These are phyloP conservation scores for Sequoiadendron giganteum DNA, from an alignment of 75 land plant species.

Conservation along the genomic window DNA sequence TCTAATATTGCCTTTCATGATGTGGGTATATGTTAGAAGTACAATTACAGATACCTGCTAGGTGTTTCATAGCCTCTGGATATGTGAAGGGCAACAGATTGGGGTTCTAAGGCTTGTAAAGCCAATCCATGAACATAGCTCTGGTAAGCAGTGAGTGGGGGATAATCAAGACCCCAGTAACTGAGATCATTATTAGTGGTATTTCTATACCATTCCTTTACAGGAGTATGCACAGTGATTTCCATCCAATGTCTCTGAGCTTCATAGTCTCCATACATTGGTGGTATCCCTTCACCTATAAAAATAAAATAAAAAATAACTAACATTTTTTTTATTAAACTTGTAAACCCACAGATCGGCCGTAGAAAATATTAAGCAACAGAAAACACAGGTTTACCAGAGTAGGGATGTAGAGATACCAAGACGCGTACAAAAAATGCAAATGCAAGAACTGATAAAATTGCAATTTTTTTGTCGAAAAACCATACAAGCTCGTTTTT, in stretches of 20 bases:
- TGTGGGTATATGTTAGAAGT: background rate
- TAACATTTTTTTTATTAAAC: background rate
- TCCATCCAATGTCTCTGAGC: conserved; percentile 99
- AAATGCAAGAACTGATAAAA: conserved; percentile 23
- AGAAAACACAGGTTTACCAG: conserved; percentile 29
- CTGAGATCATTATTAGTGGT: conserved; percentile 71
- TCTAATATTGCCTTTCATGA: background rate
- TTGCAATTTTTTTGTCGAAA: background rate
- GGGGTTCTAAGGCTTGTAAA: conserved; percentile 47
- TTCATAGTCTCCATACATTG: conserved; percentile 94
- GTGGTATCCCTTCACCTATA: conserved; percentile 69
- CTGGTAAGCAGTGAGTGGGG: conserved; percentile 97
- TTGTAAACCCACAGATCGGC: background rate
- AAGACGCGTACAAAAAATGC: conserved; percentile 63
- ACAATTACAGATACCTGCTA: conserved; percentile 35
- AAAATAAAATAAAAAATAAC: background rate
- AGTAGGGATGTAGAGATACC: conserved; percentile 77
- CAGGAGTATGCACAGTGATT: conserved; percentile 78
- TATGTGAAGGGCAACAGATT: conserved; percentile 62
- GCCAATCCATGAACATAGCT: conserved; percentile 69
- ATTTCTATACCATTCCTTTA: conserved; percentile 77
- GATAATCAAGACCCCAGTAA: conserved; percentile 99
- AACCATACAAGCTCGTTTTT: background rate
- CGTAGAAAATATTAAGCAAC: background rate
- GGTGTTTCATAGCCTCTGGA: conserved; percentile 90